phyloP scores from a whole-genome alignment of 2,329 filamentous ascomycete species.

The Diplodia seriata region DNA sequence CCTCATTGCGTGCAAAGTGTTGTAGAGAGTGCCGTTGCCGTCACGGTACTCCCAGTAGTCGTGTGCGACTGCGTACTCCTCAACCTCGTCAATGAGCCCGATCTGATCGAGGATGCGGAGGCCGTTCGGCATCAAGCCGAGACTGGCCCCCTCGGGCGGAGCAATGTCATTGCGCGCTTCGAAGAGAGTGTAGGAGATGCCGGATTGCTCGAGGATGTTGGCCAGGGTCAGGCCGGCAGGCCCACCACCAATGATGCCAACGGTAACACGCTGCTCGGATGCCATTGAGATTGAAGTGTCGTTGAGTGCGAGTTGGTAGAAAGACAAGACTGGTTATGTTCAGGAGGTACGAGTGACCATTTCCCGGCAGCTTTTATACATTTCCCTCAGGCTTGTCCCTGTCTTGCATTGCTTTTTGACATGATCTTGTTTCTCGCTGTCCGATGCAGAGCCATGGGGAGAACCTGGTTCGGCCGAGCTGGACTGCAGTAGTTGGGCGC shows the following conservation, averaged over 20 bases:
- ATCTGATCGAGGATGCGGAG: conserved; percentile 32
- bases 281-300: neutral
- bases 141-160: conserved; percentile 14
- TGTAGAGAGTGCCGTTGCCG: conserved; percentile 32
- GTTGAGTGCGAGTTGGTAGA: neutral
- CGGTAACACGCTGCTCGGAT: neutral
- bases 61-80: conserved; percentile 20
- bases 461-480: neutral
- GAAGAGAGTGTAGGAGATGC: conserved; percentile 34
- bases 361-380: neutral
- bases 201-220: conserved; percentile 25
- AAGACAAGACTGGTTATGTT: neutral
- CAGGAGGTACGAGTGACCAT: neutral
- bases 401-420: neutral
- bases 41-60: conserved; percentile 15
- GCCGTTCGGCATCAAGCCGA: conserved; percentile 31
- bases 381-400: neutral
- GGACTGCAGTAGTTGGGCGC: neutral
- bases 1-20: conserved; percentile 33
- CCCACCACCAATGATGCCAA: conserved; percentile 24
- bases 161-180: conserved; percentile 36
- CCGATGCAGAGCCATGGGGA: neutral
- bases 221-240: conserved; percentile 25
- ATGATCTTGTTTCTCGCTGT: neutral
- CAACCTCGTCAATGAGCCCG: conserved; percentile 6